Evolutionary conservation across 352 stramenopile species (phyloP).

Genomic region (Pythium monospermum): DNA sequence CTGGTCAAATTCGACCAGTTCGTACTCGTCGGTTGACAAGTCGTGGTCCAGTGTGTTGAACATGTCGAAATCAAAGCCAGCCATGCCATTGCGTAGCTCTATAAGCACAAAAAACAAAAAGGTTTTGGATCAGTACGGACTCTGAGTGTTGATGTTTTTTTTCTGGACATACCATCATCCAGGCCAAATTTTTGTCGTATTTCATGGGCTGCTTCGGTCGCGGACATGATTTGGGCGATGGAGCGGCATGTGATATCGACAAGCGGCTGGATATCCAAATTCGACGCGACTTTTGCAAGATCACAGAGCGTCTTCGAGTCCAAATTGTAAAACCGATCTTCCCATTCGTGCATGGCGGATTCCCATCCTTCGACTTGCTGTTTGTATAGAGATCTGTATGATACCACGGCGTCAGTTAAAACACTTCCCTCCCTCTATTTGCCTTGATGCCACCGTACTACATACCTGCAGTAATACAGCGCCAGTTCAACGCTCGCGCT

Average conservation of each 20-base stretch:
- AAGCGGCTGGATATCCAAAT: slow-evolving; percentile 76
- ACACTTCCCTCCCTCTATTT: too few species aligned
- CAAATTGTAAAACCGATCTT: slow-evolving; percentile 60
- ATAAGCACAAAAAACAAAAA: not conserved
- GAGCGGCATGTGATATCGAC: slow-evolving; percentile 77
- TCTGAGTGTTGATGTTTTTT: too few species aligned
- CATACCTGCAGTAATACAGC: slow-evolving; percentile 67
- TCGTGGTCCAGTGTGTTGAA: slow-evolving; percentile 76
- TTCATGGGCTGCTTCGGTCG: slow-evolving; percentile 67
- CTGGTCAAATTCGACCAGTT: slow-evolving; percentile 78
- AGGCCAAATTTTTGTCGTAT: slow-evolving; percentile 74
- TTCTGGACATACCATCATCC: slow-evolving; percentile 49
- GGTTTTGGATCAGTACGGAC: too few species aligned
- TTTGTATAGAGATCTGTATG: slow-evolving; percentile 63
- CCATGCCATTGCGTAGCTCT: slow-evolving; percentile 53
- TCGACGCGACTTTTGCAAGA: slow-evolving; percentile 73
- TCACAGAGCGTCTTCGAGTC: slow-evolving; percentile 78
- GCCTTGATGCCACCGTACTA: too few species aligned
- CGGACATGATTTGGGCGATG: slow-evolving; percentile 83
- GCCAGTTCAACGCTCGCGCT: slow-evolving; percentile 66
- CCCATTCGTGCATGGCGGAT: slow-evolving; percentile 51
- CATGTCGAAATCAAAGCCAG: slow-evolving; percentile 74
- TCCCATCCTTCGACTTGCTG: slow-evolving; percentile 67
- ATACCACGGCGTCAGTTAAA: too few species aligned
- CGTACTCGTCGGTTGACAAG: slow-evolving; percentile 69